Evolutionary conservation across 2,329 filamentous ascomycete species (phyloP), one percentile per base, ranked within the genome.

Genomic region (Dactylellina sp.): DNA sequence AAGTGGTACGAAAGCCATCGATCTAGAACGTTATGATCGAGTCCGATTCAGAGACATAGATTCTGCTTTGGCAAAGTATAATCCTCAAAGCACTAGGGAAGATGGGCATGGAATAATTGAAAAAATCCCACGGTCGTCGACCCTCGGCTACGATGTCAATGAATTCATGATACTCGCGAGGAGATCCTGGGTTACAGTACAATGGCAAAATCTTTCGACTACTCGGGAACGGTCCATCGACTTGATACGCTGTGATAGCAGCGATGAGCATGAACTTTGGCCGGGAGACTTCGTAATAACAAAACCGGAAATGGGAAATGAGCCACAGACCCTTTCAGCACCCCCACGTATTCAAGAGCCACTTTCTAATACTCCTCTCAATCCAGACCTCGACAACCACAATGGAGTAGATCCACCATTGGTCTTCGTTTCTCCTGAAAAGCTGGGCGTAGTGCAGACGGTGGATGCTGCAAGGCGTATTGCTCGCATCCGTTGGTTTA

Each of bases 91-190:
- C 7, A 20, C 22, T 12, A 25, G 9, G 59, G 79, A 79, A 46
- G 77, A 77, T n/a, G 77, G 79, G 0, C 80, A 83, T 52, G 82
- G 82, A 18, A 81, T 80, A 40, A 79, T 86, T 44, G 79, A 80
- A 12, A 81, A 81, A 18, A 82, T 86, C 25, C 80, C 84, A 22
- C 79, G 83, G 7, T 82, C 82, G 1, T 81, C 84, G 20, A 84
- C 83, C 7, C 80, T 84, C 42, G 86, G 86, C 0, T 87, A 85
- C 77, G 86, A 89, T 76, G 79, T 88, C 75, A 88, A 89, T 71
- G 82, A 87, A 1, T 87, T 85, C 76, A 82, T 84, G 11, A 81
- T 88, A 57, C 80, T 84, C 56, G 81, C 81, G 32, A 84, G 84
- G 9, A 81, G 80, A 18, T 85, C 85, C 1, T 80, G 81, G n/a